Base-by-base conservation (phyloP, 2,329 filamentous ascomycete species). In the Triangularia verruculosa region DNA sequence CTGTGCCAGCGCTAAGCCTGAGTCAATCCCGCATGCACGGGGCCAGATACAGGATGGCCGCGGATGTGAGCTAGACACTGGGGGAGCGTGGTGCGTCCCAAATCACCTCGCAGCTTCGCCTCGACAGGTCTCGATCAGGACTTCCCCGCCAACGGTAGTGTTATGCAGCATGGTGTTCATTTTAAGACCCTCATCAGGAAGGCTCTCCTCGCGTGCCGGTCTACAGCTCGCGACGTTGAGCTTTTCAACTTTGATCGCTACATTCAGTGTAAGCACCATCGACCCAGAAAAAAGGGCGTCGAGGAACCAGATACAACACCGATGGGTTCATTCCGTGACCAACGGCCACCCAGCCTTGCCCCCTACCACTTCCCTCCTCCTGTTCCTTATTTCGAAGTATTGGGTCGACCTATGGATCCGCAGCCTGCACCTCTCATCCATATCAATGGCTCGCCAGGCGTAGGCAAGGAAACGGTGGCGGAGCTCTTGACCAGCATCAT, bases 361-460 rank as follows among this genome's bases (percentile, higher is more conserved):
- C 12, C 32, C 12, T 25, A 59, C 57, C 57, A n/a, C 4, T 59
- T 59, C 13, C 20, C 57, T 28, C 32, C 32, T 11, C 34, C 57
- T 20, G 22, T 59, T 59, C 20, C 67, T 15, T 32, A 62, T 13
- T 61, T 63, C 3, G 39, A 64, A 47, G 27, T 68, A 53, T 66
- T 69, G 22, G 47, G 61, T 28, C 64, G 68, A 3, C 66, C 69
- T 13, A 67, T 68, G 57, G 58, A 65, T 9, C 70, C 70, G 2
- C 27, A 57, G 20, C 68, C 69, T 0, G 62, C 69, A 17, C 73
- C 74, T 4, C 58, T 75, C 4, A 67, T 76, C 30, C 73, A 71
- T 64, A 72, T 76, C 69, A 76, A 76, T 64, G 74, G 74, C 62
- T 72, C 71, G 71, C 72, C 71, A 2, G 73, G 72, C 57, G 69